Evolutionary conservation across 306 rosid species (phyloP).

Genomic region (Begonia peltatifolia): DNA sequence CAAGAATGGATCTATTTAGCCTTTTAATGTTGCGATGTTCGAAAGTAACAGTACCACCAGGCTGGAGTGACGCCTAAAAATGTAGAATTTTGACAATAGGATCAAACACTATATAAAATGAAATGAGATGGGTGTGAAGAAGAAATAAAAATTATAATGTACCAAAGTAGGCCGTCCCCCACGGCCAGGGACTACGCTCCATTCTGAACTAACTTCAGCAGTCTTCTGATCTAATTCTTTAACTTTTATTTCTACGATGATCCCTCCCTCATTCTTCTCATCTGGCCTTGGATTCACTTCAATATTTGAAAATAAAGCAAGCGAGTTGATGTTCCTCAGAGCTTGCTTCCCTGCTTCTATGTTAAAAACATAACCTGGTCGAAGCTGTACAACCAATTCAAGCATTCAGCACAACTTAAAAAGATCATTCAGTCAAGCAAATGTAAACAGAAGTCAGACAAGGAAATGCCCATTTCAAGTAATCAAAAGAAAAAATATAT

Average conservation of each 20-base stretch:
- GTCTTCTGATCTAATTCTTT: conserved; percentile 88
- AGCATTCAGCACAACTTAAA: conserved; percentile 16
- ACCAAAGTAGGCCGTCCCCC: conserved; percentile 93
- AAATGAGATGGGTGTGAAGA: neutral
- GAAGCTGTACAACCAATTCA: conserved; percentile 45
- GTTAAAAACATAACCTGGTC: conserved; percentile 65
- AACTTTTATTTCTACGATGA: conserved; percentile 81
- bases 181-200: conserved; percentile 96
- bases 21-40: conserved; percentile 56
- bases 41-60: conserved; percentile 82
- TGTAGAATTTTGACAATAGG: too few relatives aligned
- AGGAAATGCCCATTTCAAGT: too few relatives aligned
- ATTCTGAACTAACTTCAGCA: conserved; percentile 87
- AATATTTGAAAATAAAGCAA: conserved; percentile 82
- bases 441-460: too few relatives aligned
- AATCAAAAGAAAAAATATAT: neutral
- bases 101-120: too few relatives aligned
- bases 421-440: too few relatives aligned
- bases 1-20: neutral
- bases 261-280: conserved; percentile 88
- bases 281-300: conserved; percentile 97
- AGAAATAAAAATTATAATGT: conserved; percentile 2
- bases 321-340: conserved; percentile 74
- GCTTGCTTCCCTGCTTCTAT: conserved; percentile 99
- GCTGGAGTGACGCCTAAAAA: conserved; percentile 85